Conservation (phyloP, 352 stramenopile species). For the Globisporangium barbulae region DNA sequence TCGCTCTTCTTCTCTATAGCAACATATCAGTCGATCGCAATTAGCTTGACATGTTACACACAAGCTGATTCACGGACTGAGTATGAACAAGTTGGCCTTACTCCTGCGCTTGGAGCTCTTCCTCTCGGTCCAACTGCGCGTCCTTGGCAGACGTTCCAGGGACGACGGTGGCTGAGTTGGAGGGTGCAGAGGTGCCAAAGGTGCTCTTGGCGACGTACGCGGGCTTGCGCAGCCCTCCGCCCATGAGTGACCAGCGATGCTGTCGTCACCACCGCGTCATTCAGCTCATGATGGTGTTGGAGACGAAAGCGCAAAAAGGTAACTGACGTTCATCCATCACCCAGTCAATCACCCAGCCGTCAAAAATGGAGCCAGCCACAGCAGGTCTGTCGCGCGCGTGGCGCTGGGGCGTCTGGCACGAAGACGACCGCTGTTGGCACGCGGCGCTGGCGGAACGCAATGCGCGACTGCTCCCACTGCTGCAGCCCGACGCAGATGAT, state of each 20-base stretch:
- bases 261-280: not conserved
- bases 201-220: constrained; percentile 23
- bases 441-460: constrained; percentile 22
- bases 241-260: constrained; percentile 29
- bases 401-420: constrained; percentile 36
- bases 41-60: not conserved
- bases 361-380: not conserved
- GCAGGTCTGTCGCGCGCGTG: constrained; percentile 10
- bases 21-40: not conserved
- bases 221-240: constrained; percentile 40
- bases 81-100: constrained; percentile 4
- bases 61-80: not conserved
- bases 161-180: constrained; percentile 18
- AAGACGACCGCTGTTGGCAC: constrained; percentile 26
- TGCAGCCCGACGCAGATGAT: not conserved
- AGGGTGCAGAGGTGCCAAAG: constrained; percentile 18
- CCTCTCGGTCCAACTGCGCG: constrained; percentile 48
- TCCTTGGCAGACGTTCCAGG: constrained; percentile 17
- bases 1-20: constrained; percentile 38
- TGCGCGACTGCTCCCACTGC: constrained; percentile 6
- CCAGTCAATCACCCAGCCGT: not conserved
- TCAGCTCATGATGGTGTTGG: not conserved
- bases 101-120: constrained; percentile 59
- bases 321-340: not conserved
- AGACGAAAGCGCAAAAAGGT: not conserved